A percentile compares a stretch with the other conserved stretches of the same genome.
Evolutionary conservation across 176 grass and related monocot genomes (phyloP).

Genomic region (Oryza punctata): DNA sequence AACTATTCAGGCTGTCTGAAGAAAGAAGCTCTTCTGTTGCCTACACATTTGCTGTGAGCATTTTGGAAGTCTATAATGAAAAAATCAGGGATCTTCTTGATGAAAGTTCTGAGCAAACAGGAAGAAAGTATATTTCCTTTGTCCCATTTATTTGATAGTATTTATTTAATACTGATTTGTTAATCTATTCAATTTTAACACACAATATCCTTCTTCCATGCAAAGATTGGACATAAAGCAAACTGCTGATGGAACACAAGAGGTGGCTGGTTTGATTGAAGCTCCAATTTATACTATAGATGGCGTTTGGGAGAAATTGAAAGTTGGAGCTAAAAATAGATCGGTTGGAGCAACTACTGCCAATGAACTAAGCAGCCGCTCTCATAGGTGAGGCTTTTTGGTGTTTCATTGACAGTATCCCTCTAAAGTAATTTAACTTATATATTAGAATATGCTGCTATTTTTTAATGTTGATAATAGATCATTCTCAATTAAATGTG

Average conservation of each 20-base stretch:
- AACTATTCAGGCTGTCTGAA: slow-evolving; percentile 63
- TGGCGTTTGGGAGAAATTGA: slow-evolving; percentile 83
- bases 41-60: slow-evolving; percentile 80
- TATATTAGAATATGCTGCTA: not conserved
- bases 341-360: slow-evolving; percentile 90
- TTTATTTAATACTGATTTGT: slow-evolving; percentile 12
- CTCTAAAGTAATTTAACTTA: slow-evolving; percentile 21
- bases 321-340: slow-evolving; percentile 70
- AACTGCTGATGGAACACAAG: slow-evolving; percentile 76
- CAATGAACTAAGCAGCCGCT: slow-evolving; percentile 94
- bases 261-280: slow-evolving; percentile 78
- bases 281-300: slow-evolving; percentile 59
- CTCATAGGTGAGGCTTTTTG: slow-evolving; percentile 59
- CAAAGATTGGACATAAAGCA: slow-evolving; percentile 91
- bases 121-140: slow-evolving; percentile 59
- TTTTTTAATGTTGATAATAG: not conserved
- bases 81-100: slow-evolving; percentile 86
- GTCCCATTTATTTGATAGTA: not conserved
- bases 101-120: slow-evolving; percentile 50
- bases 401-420: not conserved
- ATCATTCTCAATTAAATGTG: slow-evolving; percentile 5
- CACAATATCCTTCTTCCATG: slow-evolving; percentile 40
- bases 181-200: not conserved
- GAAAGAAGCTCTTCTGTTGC: slow-evolving; percentile 46
- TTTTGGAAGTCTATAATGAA: slow-evolving; percentile 98